These are phyloP conservation scores for Acacia acuminata DNA, from an alignment of 306 rosid genomes.

Conservation along the genomic window DNA sequence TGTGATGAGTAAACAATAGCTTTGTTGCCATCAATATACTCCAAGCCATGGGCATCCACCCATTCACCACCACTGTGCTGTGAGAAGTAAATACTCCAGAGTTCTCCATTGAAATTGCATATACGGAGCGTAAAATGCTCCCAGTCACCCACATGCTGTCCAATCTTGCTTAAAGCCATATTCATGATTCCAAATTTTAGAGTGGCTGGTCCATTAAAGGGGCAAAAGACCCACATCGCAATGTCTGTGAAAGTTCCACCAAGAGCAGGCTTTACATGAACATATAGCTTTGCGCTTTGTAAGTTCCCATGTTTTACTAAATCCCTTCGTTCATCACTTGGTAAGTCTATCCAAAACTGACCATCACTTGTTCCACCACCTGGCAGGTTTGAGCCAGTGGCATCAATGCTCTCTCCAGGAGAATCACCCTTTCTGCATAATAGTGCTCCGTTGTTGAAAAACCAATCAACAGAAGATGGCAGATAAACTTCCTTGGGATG, in stretches of 20 bases:
- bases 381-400: slow-evolving; percentile 74
- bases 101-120: slow-evolving; percentile 46
- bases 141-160: slow-evolving; percentile 84
- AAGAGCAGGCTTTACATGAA: slow-evolving; percentile 86
- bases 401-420: slow-evolving; percentile 61
- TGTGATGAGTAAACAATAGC: slow-evolving; percentile 44
- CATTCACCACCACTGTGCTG: slow-evolving; percentile 52
- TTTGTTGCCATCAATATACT: slow-evolving; percentile 43
- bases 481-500: slow-evolving; percentile 82
- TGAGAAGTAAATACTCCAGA: slow-evolving; percentile 49
- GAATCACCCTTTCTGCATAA: slow-evolving; percentile 49
- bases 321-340: slow-evolving; percentile 55
- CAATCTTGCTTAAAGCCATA: slow-evolving; percentile 57
- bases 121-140: slow-evolving; percentile 78
- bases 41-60: slow-evolving; percentile 44
- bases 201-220: slow-evolving; percentile 91
- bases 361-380: slow-evolving; percentile 66
- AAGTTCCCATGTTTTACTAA: slow-evolving; percentile 60
- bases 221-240: slow-evolving; percentile 92
- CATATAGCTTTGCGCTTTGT: slow-evolving; percentile 70
- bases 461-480: slow-evolving; percentile 96
- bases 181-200: slow-evolving; percentile 62
- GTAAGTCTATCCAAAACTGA: slow-evolving; percentile 85
- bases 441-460: slow-evolving; percentile 67
- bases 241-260: slow-evolving; percentile 89